These are phyloP conservation scores for Aspergillus fijiensis DNA, from an alignment of 2,329 filamentous ascomycete genomes.

Conservation along the genomic window DNA sequence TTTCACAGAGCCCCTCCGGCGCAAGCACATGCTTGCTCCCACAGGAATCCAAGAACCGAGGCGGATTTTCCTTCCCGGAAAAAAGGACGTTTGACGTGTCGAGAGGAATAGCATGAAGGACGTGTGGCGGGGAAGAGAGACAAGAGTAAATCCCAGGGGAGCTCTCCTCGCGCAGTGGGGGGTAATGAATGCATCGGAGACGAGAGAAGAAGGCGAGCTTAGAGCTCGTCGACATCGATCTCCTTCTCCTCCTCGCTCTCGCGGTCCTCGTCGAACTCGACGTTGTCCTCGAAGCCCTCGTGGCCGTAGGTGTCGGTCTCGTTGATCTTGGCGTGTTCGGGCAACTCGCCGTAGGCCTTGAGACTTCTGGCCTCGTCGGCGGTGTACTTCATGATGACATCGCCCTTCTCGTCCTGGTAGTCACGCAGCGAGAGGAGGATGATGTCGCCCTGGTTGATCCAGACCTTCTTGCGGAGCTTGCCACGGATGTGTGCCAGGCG, in stretches of 20 bases:
- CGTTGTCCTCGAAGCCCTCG: slow-evolving; percentile 93
- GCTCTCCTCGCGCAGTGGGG: slow-evolving; percentile 30
- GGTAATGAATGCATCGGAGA: slow-evolving; percentile 31
- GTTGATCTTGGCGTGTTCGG: slow-evolving; percentile 99
- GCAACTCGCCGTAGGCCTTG: slow-evolving; percentile 96
- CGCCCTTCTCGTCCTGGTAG: slow-evolving; percentile 91
- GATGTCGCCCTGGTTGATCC: slow-evolving; percentile 98
- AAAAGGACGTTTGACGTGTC: slow-evolving; percentile 14
- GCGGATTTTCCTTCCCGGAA: slow-evolving; percentile 6
- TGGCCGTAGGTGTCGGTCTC: slow-evolving; percentile 91
- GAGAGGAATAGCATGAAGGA: slow-evolving; percentile 23
- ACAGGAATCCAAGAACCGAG: slow-evolving; percentile 1
- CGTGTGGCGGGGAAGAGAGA: slow-evolving; percentile 13
- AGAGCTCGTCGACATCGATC: slow-evolving; percentile 95
- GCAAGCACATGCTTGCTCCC: slow-evolving; percentile 5
- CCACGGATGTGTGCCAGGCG: slow-evolving; percentile 83
- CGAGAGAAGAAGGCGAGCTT: slow-evolving; percentile 38
- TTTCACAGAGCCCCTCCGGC: neutral
- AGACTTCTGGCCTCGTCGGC: slow-evolving; percentile 92
- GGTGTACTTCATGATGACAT: slow-evolving; percentile 92
- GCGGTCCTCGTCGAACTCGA: slow-evolving; percentile 96
- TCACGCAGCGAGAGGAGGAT: slow-evolving; percentile 84
- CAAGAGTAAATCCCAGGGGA: slow-evolving; percentile 12
- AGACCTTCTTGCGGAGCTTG: slow-evolving; percentile 99
- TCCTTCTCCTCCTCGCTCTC: slow-evolving; percentile 71